Evolutionary conservation across 2,329 filamentous ascomycete genomes (phyloP).

Genomic region (Aspergillus sclerotialis): DNA sequence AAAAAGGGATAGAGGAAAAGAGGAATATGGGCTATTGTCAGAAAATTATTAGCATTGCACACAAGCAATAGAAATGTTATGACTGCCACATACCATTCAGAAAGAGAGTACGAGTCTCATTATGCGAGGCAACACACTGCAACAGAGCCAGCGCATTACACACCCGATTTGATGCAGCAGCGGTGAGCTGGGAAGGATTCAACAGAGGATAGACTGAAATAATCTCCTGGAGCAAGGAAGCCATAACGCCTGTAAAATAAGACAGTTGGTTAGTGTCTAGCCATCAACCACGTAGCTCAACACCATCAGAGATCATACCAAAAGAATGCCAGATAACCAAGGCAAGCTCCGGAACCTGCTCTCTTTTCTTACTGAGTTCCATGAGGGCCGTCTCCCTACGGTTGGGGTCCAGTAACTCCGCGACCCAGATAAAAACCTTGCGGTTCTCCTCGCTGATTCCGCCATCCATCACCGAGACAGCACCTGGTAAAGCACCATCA

Average conservation of each 20-base stretch:
- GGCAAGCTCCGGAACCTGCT: conserved; percentile 93
- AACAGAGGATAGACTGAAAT: conserved; percentile 97
- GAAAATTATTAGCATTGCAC: conserved; percentile 4
- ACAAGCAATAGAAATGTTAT: conserved; percentile 3
- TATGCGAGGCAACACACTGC: conserved; percentile 95
- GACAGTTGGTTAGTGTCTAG: conserved; percentile 13
- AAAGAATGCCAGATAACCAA: conserved; percentile 98
- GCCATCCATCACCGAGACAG: conserved; percentile 49
- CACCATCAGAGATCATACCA: conserved; percentile 51
- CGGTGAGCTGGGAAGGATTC: conserved; percentile 93
- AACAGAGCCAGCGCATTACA: conserved; percentile 94
- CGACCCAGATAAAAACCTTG: conserved; percentile 86
- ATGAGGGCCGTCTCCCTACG: conserved; percentile 85
- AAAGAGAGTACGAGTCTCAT: conserved; percentile 89
- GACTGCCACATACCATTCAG: conserved; percentile 62
- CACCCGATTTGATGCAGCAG: conserved; percentile 92
- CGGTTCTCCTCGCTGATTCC: conserved; percentile 82
- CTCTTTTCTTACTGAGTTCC: conserved; percentile 96
- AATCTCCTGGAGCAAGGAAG: conserved; percentile 92
- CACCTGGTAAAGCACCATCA: conserved; percentile 26
- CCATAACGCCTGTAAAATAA: conserved; percentile 75
- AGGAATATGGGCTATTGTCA: conserved; percentile 74
- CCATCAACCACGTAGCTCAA: conserved; percentile 5
- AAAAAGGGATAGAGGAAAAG: conserved; percentile 97
- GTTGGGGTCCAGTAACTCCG: conserved; percentile 78